Conservation (phyloP, 345 rosid species). For the Schrenkiella parvula region DNA sequence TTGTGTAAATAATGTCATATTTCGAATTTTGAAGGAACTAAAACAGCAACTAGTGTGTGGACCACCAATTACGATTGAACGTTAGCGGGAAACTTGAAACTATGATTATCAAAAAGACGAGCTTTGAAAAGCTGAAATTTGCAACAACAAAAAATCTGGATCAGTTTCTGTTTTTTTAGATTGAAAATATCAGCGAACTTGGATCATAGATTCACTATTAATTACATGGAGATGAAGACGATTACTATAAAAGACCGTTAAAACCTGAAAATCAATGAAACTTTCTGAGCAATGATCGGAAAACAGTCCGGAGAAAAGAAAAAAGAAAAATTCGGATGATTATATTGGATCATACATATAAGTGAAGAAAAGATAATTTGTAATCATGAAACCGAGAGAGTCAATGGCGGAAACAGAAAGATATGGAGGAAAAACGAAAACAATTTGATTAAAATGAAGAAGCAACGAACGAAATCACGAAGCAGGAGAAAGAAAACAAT, state of each 20-base stretch:
- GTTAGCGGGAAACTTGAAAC: slow-evolving; percentile 25
- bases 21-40: neutral
- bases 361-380: too few species aligned
- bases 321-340: neutral
- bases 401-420: slow-evolving; percentile 5
- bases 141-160: neutral
- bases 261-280: neutral
- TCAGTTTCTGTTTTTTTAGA: neutral
- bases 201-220: neutral
- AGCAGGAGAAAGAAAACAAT: neutral
- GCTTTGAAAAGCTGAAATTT: neutral
- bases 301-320: neutral
- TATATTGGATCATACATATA: neutral
- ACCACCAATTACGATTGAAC: neutral
- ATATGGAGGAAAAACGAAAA: neutral
- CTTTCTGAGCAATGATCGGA: neutral
- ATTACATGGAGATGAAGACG: neutral
- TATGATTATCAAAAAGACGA: neutral
- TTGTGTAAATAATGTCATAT: too few species aligned
- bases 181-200: neutral
- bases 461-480: neutral
- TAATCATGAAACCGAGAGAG: neutral
- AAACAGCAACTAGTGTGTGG: neutral
- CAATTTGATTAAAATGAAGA: neutral
- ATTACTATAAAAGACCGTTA: neutral